Conservation (phyloP, 139 green algal species). For the Micractinium sp. region DNA sequence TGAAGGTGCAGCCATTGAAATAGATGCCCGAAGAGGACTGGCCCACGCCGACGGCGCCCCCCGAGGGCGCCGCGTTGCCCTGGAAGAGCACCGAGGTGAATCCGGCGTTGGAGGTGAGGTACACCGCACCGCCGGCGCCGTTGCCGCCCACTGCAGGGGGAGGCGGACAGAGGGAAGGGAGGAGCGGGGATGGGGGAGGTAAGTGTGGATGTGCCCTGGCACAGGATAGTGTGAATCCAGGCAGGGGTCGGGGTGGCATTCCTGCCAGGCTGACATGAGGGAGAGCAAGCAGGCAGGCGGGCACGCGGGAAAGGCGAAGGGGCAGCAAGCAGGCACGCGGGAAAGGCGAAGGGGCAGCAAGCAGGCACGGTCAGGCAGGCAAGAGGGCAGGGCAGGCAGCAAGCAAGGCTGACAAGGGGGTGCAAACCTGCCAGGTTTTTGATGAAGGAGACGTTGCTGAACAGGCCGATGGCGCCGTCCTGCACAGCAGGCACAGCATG, state of each 20-base stretch:
- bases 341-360: neutral
- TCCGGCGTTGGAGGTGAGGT: constrained; percentile 37
- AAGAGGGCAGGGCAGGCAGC: neutral
- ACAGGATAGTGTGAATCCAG: too few species aligned
- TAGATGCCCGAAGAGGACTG: constrained; percentile 36
- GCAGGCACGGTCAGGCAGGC: neutral
- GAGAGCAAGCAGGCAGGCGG: neutral
- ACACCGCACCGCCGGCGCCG: constrained; percentile 41
- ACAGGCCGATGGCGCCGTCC: constrained; percentile 40
- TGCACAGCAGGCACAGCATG: neutral
- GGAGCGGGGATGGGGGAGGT: neutral
- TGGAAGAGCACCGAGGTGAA: constrained; percentile 37
- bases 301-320: neutral
- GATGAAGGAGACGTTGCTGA: constrained; percentile 5
- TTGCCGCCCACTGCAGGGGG: neutral
- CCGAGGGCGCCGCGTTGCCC: constrained; percentile 28
- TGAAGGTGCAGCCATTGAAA: constrained; percentile 50
- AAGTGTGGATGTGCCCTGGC: too few species aligned
- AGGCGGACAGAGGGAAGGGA: neutral
- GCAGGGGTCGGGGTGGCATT: too few species aligned
- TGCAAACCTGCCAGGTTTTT: constrained; percentile 19
- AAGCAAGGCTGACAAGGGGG: neutral
- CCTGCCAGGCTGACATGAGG: too few species aligned
- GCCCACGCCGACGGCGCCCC: constrained; percentile 44
- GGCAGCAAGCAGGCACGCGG: too few species aligned